Conservation (phyloP, 768 basidiomycete species). For the Tricholoma saponaceum region DNA sequence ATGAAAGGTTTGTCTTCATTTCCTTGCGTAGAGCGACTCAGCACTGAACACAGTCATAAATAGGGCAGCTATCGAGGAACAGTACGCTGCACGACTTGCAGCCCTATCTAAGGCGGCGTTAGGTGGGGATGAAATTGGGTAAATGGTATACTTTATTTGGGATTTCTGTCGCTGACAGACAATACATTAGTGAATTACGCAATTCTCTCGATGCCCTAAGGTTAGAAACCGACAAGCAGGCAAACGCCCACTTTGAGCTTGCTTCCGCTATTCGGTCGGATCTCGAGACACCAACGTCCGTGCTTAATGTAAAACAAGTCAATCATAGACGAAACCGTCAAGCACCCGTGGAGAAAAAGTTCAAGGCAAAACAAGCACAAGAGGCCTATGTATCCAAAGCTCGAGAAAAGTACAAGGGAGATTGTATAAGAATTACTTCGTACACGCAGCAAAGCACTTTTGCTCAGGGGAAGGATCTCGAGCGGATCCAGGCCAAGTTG, state of each 20-base stretch:
- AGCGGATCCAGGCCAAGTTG: constrained; percentile 80
- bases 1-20: constrained; percentile 68
- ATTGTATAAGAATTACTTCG: constrained; percentile 85
- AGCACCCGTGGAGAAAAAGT: constrained; percentile 77
- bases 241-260: constrained; percentile 65
- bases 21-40: background rate
- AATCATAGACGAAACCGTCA: constrained; percentile 70
- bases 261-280: constrained; percentile 68
- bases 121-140: constrained; percentile 94
- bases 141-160: constrained; percentile 22
- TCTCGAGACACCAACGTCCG: constrained; percentile 60
- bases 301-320: constrained; percentile 62
- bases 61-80: constrained; percentile 89
- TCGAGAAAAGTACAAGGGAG: constrained; percentile 84
- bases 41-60: background rate
- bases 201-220: constrained; percentile 76
- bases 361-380: constrained; percentile 81
- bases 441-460: constrained; percentile 84
- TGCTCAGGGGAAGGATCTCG: constrained; percentile 84
- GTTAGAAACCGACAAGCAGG: constrained; percentile 79
- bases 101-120: constrained; percentile 74
- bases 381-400: constrained; percentile 85
- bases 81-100: constrained; percentile 79
- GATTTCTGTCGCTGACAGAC: background rate
- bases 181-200: constrained; percentile 62